Percentiles rank a stretch among this genome's conserved stretches.
These are phyloP conservation scores for Schwanniomyces pseudopolymorphus DNA, from an alignment of 805 yeast species.

Conservation along the genomic window DNA sequence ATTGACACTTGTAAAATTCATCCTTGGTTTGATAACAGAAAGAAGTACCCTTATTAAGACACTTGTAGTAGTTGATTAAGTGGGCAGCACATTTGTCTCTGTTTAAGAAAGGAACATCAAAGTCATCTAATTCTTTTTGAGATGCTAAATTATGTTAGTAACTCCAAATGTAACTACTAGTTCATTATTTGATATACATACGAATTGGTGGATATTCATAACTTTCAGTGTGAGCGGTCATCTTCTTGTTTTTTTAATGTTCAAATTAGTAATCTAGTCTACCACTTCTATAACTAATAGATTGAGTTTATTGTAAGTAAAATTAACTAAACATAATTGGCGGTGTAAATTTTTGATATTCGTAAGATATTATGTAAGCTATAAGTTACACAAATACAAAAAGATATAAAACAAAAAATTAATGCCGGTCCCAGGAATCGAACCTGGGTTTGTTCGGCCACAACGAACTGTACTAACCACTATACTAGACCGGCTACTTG, in stretches of 20 bases:
- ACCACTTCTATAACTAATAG: not conserved
- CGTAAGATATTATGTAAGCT: not conserved
- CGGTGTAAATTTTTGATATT: not conserved
- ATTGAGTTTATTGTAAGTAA: not conserved
- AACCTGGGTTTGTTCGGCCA: slow-evolving; percentile 52
- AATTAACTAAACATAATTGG: slow-evolving; percentile 4
- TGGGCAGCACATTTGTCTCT: slow-evolving; percentile 47
- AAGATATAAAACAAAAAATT: slow-evolving; percentile 1
- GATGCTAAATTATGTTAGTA: slow-evolving; percentile 13
- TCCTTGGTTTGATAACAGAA: slow-evolving; percentile 41
- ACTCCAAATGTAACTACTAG: not conserved
- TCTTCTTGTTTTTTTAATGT: not conserved
- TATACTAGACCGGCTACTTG: slow-evolving; percentile 46
- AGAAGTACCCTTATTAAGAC: slow-evolving; percentile 44
- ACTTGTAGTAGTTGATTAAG: slow-evolving; percentile 41
- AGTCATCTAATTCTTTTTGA: slow-evolving; percentile 39
- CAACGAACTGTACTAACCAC: slow-evolving; percentile 51
- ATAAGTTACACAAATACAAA: not conserved
- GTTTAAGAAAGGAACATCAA: slow-evolving; percentile 41
- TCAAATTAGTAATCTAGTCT: not conserved
- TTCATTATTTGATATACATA: slow-evolving; percentile 10
- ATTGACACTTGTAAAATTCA: slow-evolving; percentile 45
- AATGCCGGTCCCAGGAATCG: slow-evolving; percentile 53
- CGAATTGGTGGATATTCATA: slow-evolving; percentile 20
- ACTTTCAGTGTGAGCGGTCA: slow-evolving; percentile 9